phyloP scores from a whole-genome alignment of 108 stramenopile genomes.

The Skeletonema tropicum region DNA sequence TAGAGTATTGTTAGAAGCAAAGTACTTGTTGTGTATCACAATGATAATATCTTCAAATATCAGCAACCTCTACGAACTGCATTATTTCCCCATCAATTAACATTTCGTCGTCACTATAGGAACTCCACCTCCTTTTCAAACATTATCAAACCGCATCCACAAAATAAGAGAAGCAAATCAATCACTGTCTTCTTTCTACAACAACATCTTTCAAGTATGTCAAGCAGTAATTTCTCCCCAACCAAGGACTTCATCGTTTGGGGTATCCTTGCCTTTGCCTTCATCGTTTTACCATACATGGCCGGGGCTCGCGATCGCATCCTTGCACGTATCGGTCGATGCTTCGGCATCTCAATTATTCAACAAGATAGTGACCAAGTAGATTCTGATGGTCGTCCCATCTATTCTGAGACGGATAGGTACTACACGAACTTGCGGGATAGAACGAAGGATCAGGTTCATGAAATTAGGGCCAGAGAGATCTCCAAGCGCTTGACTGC shows the following conservation, averaged over 20 bases:
- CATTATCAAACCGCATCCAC: background rate
- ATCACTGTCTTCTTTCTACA: background rate
- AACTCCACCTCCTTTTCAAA: background rate
- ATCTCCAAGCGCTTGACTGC: background rate
- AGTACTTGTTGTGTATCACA: too few species aligned
- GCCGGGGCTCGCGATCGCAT: background rate
- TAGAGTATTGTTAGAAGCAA: too few species aligned
- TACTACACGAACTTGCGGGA: background rate
- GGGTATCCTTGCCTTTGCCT: slow-evolving; percentile 6
- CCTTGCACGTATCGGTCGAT: background rate
- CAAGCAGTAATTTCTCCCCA: background rate
- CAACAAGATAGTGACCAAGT: background rate
- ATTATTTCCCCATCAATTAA: too few species aligned
- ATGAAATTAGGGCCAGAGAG: background rate
- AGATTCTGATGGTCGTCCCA: background rate
- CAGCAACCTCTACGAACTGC: too few species aligned
- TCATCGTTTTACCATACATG: slow-evolving; percentile 17
- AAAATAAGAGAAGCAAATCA: background rate
- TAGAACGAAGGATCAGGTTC: background rate
- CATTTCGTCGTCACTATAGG: too few species aligned
- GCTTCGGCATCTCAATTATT: background rate
- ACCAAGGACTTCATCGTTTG: slow-evolving; percentile 17
- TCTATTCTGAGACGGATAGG: background rate
- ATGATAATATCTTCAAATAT: too few species aligned
- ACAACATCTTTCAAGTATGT: background rate